Evolutionary conservation across 1,139 yeast species (phyloP), one percentile per base, ranked within the genome.

Genomic region (Nematodospora anomalae): DNA sequence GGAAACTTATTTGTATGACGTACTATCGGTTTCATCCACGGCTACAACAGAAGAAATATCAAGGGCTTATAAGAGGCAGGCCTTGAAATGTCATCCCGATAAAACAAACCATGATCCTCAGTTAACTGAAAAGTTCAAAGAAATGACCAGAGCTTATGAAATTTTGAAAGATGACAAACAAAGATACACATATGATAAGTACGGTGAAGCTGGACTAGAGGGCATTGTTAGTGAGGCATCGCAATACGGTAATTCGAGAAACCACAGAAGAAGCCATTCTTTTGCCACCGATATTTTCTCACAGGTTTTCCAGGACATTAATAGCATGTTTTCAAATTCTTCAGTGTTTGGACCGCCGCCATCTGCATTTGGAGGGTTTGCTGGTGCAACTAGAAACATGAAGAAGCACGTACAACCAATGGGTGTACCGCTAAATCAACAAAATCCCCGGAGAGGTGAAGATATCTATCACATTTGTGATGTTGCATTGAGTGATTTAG

Each of bases 51-150:
- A 69, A 31, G 74, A 68, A 37, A 69, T 71, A 12, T 56, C 72
- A 13, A 57, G 56, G 30, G 57, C 74, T 4, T 71, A 68, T 44
- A 64, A 66, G 42, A 60, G 57, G 43, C 57, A 60, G 39, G 76
- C 76, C 3, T 52, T 71, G 21, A 65, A 53, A 40, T 71, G 67
- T 42, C 76, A 71, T 43, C 76, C 76, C 1, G 76, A 71, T 46
- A 71, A 71, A 46, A 71, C 74, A 11, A 70, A 69, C 45, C 74
- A 66, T 42, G 61, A 71, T 43, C 71, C 72, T 1, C 61, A 56
- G 35, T 49, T 67, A 26, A 70, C 76, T 1, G 76, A 71, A 46
- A 58, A 56, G 46, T 71, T 71, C 49, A 71, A 71, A 49, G 70
- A 60, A 36, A 58, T 67, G 40, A 68, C 73, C 2, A 50, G 64